Percentiles rank a stretch among this genome's conserved stretches.
These are phyloP conservation scores for Salix caprea DNA, from an alignment of 345 rosid species.

Conservation along the genomic window DNA sequence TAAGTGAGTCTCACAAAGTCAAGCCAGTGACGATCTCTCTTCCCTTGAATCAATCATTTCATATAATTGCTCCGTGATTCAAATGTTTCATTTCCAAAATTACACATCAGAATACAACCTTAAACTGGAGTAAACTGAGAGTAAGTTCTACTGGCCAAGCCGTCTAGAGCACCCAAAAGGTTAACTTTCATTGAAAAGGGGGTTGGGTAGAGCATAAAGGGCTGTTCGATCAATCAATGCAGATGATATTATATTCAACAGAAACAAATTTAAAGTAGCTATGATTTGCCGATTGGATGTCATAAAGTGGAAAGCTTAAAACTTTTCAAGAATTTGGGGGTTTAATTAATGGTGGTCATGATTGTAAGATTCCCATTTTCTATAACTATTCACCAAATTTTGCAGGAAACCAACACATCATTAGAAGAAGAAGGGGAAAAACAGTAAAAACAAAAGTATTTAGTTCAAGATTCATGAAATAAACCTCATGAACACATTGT, in stretches of 20 bases:
- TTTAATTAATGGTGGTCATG: background rate
- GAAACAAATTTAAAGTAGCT: no score
- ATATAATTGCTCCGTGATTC: no score
- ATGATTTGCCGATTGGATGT: background rate
- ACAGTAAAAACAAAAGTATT: background rate
- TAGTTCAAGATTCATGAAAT: slow-evolving; percentile 10
- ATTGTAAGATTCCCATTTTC: background rate
- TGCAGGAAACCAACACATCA: background rate
- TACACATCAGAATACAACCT: no score
- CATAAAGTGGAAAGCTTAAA: background rate
- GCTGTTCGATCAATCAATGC: no score
- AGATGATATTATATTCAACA: background rate
- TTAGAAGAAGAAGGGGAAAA: background rate
- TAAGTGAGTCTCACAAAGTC: background rate
- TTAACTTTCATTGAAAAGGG: no score
- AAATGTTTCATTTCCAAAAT: no score
- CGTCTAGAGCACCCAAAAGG: no score
- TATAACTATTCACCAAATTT: background rate
- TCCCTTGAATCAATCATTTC: no score
- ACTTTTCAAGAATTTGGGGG: background rate
- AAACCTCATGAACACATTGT: background rate
- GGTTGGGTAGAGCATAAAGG: background rate
- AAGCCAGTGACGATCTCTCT: background rate
- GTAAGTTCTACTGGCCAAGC: no score
- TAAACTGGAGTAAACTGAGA: no score